These are phyloP conservation scores for Cutaneotrichosporon spelunceum DNA, from an alignment of 1,284 basidiomycete genomes.

Conservation along the genomic window DNA sequence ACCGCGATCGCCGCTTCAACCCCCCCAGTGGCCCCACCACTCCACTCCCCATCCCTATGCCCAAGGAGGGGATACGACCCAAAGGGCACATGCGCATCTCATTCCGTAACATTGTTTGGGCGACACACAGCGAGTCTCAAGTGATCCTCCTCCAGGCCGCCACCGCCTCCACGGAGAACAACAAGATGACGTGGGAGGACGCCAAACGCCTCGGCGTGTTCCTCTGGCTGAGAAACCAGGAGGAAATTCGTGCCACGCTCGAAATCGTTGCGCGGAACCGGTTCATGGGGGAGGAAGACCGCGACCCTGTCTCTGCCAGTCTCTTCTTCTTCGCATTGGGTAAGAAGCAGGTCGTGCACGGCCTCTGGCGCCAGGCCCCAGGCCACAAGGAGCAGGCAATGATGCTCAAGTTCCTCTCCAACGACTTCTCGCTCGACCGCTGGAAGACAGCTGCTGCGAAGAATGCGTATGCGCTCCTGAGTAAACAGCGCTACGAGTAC, in stretches of 20 bases:
- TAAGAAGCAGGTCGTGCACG: conserved; percentile 85
- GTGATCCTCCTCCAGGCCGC: conserved; percentile 73
- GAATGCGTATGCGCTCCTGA: conserved; percentile 90
- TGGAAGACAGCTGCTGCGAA: conserved; percentile 94
- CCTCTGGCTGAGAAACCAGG: conserved; percentile 76
- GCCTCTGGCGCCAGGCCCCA: conserved; percentile 90
- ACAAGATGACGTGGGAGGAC: conserved; percentile 82
- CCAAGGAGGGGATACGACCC: background rate
- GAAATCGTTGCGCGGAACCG: conserved; percentile 90
- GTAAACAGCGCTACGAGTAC: conserved; percentile 92
- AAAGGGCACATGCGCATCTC: conserved; percentile 37
- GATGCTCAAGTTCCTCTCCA: conserved; percentile 89
- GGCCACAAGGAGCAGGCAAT: conserved; percentile 86
- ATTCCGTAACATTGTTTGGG: conserved; percentile 92
- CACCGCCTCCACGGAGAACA: conserved; percentile 63
- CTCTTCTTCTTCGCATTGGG: conserved; percentile 93
- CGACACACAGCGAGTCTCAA: conserved; percentile 88
- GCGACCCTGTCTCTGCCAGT: conserved; percentile 85
- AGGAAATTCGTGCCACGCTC: conserved; percentile 70
- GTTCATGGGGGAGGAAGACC: conserved; percentile 76
- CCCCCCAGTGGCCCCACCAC: conserved; percentile 27
- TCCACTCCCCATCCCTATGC: background rate
- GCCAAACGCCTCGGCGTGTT: conserved; percentile 81
- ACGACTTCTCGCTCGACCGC: conserved; percentile 79
- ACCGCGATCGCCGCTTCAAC: conserved; percentile 34